phyloP scores from a whole-genome alignment of 768 basidiomycete genomes.

The Mycena galopus region DNA sequence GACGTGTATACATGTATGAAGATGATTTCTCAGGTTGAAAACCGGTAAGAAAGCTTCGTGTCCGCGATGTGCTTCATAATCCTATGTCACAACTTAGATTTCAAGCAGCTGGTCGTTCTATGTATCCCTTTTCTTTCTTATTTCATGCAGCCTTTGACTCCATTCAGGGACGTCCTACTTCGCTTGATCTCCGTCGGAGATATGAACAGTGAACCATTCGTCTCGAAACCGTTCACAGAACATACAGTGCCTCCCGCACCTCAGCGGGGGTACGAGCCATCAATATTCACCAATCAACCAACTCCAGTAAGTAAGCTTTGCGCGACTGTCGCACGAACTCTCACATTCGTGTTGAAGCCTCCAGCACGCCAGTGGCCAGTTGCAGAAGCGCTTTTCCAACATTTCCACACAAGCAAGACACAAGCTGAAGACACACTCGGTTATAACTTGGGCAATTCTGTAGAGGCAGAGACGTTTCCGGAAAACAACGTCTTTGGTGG shows the following conservation, averaged over 20 bases:
- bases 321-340: not conserved
- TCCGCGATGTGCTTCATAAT: too few species aligned
- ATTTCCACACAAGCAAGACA: conserved; percentile 6
- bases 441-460: not conserved
- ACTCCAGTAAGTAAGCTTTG: not conserved
- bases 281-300: conserved; percentile 13
- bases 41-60: conserved; percentile 45
- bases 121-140: conserved; percentile 1
- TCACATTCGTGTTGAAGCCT: not conserved
- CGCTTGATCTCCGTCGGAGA: conserved; percentile 36
- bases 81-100: too few species aligned
- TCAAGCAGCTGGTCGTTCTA: conserved; percentile 37
- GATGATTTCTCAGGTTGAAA: conserved; percentile 57
- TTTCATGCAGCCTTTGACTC: conserved; percentile 4
- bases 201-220: conserved; percentile 11
- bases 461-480: not conserved
- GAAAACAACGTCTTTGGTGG: not conserved
- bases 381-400: not conserved
- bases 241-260: conserved; percentile 23
- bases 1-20: conserved; percentile 73
- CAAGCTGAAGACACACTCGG: not conserved
- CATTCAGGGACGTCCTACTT: conserved; percentile 27
- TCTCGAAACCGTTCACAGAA: conserved; percentile 7
- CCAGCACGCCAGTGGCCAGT: conserved; percentile 10
- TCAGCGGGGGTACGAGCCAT: conserved; percentile 32